Conservation (phyloP, 2,329 filamentous ascomycete genomes). For the Neopestalotiopsis sp. region DNA sequence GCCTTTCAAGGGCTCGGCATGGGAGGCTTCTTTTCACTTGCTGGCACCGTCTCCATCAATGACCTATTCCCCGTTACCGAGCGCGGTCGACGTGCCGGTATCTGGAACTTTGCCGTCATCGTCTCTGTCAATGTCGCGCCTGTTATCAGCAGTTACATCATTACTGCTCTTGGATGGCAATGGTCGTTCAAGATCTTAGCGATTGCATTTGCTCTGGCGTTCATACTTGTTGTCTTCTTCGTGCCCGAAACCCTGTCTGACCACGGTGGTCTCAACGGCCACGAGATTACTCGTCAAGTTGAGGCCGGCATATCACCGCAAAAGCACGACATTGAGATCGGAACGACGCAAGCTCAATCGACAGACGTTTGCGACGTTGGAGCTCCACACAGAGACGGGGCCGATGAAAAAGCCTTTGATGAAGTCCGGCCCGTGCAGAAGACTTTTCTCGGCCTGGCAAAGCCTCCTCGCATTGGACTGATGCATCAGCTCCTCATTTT, state of each 20-base stretch:
- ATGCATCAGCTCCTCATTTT: not conserved
- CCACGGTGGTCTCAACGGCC: not conserved
- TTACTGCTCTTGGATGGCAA: slow-evolving; percentile 6
- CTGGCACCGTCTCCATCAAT: slow-evolving; percentile 21
- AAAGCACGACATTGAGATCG: not conserved
- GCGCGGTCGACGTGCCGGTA: slow-evolving; percentile 1
- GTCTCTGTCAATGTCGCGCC: slow-evolving; percentile 11
- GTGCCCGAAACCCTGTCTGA: not conserved
- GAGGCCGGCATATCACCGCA: not conserved
- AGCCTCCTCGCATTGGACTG: not conserved
- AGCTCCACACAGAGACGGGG: too few relatives aligned
- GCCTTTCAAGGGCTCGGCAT: slow-evolving; percentile 20
- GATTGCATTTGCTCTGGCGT: slow-evolving; percentile 13
- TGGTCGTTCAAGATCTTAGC: slow-evolving; percentile 21
- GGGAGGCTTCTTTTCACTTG: slow-evolving; percentile 22
- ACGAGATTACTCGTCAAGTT: slow-evolving; percentile 6
- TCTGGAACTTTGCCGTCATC: slow-evolving; percentile 13
- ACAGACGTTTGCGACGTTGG: not conserved
- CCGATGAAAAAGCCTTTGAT: not conserved
- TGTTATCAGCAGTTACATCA: slow-evolving; percentile 10
- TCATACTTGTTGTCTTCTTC: not conserved
- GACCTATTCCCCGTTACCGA: slow-evolving; percentile 14
- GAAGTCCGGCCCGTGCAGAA: not conserved
- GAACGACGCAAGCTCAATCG: not conserved
- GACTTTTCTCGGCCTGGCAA: not conserved